These are phyloP conservation scores for Chaetomiaceae sp. DNA, from an alignment of 2,329 filamentous ascomycete species.

Conservation along the genomic window DNA sequence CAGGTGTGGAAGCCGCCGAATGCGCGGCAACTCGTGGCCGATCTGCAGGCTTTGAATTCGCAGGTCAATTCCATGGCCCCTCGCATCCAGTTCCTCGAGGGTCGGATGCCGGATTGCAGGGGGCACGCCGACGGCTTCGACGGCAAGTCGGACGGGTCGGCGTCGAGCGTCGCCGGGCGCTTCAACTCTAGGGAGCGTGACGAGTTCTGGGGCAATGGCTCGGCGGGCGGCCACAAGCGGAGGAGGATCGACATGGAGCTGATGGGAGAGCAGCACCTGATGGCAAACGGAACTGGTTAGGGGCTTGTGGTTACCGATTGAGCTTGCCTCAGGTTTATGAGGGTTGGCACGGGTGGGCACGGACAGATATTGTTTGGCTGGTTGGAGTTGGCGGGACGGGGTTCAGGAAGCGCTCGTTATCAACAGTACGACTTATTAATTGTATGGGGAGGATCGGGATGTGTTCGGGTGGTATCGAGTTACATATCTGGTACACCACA, in stretches of 20 bases:
- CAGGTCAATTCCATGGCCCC: neutral
- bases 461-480: too few relatives aligned
- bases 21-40: conserved; percentile 9
- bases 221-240: conserved; percentile 3
- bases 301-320: neutral
- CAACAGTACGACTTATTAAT: too few relatives aligned
- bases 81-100: conserved; percentile 1
- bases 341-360: neutral
- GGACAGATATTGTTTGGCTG: too few relatives aligned
- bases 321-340: neutral
- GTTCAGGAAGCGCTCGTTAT: too few relatives aligned
- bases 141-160: neutral
- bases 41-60: conserved; percentile 12
- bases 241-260: neutral
- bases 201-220: neutral
- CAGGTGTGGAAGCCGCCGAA: conserved; percentile 22
- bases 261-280: neutral
- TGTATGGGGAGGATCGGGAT: too few relatives aligned
- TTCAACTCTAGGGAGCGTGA: neutral
- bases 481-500: too few relatives aligned
- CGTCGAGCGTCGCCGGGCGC: neutral
- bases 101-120: conserved; percentile 4
- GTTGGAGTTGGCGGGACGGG: too few relatives aligned
- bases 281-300: neutral
- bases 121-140: conserved; percentile 5